A percentile compares a stretch with the other conserved stretches of the same genome.
phyloP scores from a whole-genome alignment of 2,329 filamentous ascomycete species.

The Juglanconis oblonga region DNA sequence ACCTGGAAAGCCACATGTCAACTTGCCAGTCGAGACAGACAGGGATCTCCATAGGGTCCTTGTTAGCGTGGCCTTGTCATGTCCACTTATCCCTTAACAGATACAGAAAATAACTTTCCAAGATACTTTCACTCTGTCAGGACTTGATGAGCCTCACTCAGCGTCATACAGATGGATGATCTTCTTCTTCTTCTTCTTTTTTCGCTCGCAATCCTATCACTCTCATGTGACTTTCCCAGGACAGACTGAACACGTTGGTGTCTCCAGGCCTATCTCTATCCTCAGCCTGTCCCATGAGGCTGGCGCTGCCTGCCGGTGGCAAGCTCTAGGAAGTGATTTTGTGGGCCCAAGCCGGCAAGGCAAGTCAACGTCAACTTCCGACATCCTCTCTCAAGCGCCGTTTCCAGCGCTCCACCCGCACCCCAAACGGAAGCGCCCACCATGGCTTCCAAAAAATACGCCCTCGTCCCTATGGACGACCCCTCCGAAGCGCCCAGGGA shows the following conservation, averaged over 20 bases:
- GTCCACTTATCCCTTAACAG: slow-evolving; percentile 5
- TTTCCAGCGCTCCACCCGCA: neutral
- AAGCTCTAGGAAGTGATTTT: neutral
- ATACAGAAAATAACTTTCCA: neutral
- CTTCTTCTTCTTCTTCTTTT: neutral
- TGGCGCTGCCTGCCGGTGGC: too few species aligned
- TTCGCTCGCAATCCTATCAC: too few species aligned
- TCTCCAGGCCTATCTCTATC: too few species aligned
- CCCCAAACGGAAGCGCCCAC: neutral
- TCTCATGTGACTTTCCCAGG: too few species aligned
- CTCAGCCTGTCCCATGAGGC: too few species aligned
- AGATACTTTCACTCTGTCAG: neutral
- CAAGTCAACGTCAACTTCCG: neutral
- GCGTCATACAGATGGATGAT: neutral
- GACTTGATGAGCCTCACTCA: neutral
- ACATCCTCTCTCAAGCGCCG: too few species aligned
- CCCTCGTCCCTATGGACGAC: slow-evolving; percentile 65
- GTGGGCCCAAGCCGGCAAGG: neutral
- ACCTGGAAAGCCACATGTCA: neutral
- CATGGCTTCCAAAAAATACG: slow-evolving; percentile 55
- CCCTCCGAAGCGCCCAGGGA: slow-evolving; percentile 44
- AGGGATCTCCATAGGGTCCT: slow-evolving; percentile 4
- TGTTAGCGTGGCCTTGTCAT: neutral
- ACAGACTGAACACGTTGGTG: too few species aligned
- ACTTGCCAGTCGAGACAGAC: neutral